Conservation (phyloP, 495 filamentous ascomycete species). For the Usnea hakonensis region DNA sequence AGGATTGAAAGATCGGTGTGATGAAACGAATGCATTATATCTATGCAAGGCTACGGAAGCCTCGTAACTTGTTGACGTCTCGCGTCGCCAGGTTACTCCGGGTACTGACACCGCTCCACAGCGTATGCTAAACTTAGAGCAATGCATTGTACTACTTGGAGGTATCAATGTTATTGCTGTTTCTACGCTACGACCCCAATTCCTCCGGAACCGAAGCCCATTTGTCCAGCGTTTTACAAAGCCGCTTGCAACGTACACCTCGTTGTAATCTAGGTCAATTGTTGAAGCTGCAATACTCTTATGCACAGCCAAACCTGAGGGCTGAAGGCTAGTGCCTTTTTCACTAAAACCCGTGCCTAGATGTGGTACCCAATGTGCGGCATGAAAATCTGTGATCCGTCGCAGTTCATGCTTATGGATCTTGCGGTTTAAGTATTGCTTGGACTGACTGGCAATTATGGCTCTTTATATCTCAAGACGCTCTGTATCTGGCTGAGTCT, state of each 20-base stretch:
- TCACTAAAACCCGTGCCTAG: neutral
- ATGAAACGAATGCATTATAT: neutral
- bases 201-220: neutral
- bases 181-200: neutral
- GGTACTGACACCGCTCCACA: neutral
- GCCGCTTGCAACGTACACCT: too few species aligned
- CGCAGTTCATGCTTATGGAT: neutral
- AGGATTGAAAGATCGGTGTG: neutral
- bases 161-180: neutral
- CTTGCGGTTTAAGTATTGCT: neutral
- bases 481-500: neutral
- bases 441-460: neutral
- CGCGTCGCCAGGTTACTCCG: neutral
- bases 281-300: too few species aligned
- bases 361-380: neutral
- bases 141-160: neutral
- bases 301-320: neutral
- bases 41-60: neutral
- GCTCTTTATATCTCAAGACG: neutral
- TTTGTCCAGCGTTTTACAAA: neutral
- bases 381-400: neutral
- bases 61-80: neutral
- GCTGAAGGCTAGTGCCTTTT: too few species aligned
- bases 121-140: neutral
- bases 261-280: too few species aligned